These are phyloP conservation scores for Ophiostoma himal-ulmi DNA, from an alignment of 2,329 filamentous ascomycete genomes.

Conservation along the genomic window DNA sequence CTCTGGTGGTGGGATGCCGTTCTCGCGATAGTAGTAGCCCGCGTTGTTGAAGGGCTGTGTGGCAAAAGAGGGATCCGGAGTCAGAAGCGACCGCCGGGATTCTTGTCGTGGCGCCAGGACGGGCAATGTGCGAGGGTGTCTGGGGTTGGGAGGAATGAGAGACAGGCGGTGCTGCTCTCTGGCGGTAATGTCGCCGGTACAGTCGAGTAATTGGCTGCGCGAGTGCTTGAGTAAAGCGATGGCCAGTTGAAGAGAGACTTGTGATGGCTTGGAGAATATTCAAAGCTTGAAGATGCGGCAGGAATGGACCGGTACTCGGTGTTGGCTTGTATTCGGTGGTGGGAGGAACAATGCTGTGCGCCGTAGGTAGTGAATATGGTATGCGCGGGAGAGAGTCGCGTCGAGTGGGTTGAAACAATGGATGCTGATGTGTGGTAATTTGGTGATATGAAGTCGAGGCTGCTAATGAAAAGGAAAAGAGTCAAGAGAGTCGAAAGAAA, in stretches of 20 bases:
- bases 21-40: conserved; percentile 34
- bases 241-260: too few relatives aligned
- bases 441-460: too few relatives aligned
- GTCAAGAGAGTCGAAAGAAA: background rate
- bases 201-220: too few relatives aligned
- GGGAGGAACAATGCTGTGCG: background rate
- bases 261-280: too few relatives aligned
- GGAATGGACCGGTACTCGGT: background rate
- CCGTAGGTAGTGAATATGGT: background rate
- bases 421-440: background rate
- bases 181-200: background rate
- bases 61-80: conserved; percentile 34
- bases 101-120: conserved; percentile 44
- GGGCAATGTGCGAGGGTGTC: conserved; percentile 32
- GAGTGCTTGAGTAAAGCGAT: background rate
- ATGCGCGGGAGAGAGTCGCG: background rate
- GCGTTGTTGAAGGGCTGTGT: conserved; percentile 32
- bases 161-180: conserved; percentile 6
- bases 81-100: conserved; percentile 42
- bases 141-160: background rate
- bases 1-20: conserved; percentile 26
- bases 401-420: background rate
- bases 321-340: background rate
- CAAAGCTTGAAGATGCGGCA: too few relatives aligned
- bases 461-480: background rate